Base-by-base conservation (phyloP, 768 basidiomycete species). In the Jaapia argillacea region DNA sequence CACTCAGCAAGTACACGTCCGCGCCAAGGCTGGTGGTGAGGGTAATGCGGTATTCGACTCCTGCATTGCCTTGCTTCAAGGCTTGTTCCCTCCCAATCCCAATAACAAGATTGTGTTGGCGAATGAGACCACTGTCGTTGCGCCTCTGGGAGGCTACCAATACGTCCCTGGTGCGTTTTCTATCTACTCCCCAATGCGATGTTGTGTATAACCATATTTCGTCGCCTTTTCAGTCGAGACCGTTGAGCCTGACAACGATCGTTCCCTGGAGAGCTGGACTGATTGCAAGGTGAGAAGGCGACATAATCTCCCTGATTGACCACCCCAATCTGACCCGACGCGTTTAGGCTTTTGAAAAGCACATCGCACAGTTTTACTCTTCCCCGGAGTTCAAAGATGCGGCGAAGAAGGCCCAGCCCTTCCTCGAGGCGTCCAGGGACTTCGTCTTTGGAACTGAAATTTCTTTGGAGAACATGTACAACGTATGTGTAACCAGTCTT, bases 11-110 rank as follows among this genome's bases (percentile, higher is more conserved):
- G 69, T 90, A 53, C 79, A 80, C 51, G 72, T 84, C 42, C 79
- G 78, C 49, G 85, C 83, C 59, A 90, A 91, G 65, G 80, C 79
- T 42, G 86, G 87, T 37, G 81, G 79, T 41, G 88, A 92, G 58
- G 87, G 88, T 38, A 69, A 77, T n/a, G 80, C 85, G 41, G 86
- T 90, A 51, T 85, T 87, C 61, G 87, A 91, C 69, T 84, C 83
- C 4, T 81, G 86, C 24, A 81, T 84, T 42, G 87, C 89, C 24
- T 68, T 89, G 42, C 74, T 89, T 33, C 90, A 92, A 62, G 87
- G 88, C 35, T 69, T 91, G 40, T 89, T 81, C 72, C 88, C 88
- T 20, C 86, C 88, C n/a, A 83, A 73, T 56, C 63, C 68, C 6
- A 68, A 73, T 27, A 84, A 85, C 64, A 79, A 74, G 55, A 82